phyloP scores from a whole-genome alignment of 768 basidiomycete genomes.

The Rhodotorula kratochvilovae region DNA sequence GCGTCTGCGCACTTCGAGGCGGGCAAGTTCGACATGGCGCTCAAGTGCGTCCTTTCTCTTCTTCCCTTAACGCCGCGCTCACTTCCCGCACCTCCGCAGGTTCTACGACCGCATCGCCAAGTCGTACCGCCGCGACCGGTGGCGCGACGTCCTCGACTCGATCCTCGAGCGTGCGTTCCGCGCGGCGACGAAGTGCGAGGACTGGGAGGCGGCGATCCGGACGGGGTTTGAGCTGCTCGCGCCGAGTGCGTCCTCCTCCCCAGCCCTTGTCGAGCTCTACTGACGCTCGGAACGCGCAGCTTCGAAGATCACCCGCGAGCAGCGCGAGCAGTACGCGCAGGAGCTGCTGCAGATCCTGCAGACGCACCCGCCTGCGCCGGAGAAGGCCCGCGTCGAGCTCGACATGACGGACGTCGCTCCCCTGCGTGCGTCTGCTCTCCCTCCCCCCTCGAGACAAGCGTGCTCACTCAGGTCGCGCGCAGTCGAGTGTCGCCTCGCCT shows the following conservation, averaged over 20 bases:
- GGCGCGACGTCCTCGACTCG: constrained; percentile 68
- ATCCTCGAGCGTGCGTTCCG: constrained; percentile 75
- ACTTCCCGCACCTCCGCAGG: constrained; percentile 48
- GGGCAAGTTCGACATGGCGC: constrained; percentile 78
- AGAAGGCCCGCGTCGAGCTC: neutral
- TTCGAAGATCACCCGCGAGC: constrained; percentile 31
- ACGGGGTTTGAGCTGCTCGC: constrained; percentile 79
- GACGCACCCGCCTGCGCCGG: neutral
- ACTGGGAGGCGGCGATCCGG: constrained; percentile 68
- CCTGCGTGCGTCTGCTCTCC: constrained; percentile 54
- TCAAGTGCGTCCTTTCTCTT: constrained; percentile 57
- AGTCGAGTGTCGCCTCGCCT: constrained; percentile 67
- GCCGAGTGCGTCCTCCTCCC: constrained; percentile 54
- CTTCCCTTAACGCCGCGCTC: neutral
- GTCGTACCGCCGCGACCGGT: constrained; percentile 79
- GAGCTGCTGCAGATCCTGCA: constrained; percentile 52
- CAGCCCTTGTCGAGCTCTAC: neutral
- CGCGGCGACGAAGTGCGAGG: constrained; percentile 71
- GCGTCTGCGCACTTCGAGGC: constrained; percentile 77
- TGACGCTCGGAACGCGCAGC: constrained; percentile 5
- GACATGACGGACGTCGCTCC: constrained; percentile 55
- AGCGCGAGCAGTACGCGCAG: constrained; percentile 55
- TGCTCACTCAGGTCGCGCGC: neutral
- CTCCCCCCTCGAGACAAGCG: neutral
- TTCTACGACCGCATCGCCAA: constrained; percentile 91